Conservation (phyloP, 116 monocot genomes). For the Phalaenopsis hybrid region DNA sequence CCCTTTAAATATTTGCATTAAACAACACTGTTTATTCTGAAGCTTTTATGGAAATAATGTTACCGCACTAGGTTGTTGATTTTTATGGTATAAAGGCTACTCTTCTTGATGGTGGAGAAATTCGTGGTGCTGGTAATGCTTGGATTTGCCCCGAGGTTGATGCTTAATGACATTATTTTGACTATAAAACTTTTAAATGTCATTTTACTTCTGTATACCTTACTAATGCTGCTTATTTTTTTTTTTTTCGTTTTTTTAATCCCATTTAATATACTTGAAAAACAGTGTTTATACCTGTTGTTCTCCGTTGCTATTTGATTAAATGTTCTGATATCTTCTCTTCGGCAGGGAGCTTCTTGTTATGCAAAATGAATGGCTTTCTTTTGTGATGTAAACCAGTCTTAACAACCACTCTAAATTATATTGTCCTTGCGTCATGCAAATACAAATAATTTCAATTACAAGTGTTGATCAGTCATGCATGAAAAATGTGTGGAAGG, state of each 20-base stretch:
- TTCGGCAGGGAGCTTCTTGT: not conserved
- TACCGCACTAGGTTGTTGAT: conserved; percentile 71
- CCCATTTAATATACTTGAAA: not conserved
- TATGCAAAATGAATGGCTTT: not conserved
- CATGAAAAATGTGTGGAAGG: not conserved
- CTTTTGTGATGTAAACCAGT: not conserved
- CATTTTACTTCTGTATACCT: not conserved
- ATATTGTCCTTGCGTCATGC: not conserved
- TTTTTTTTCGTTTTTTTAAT: not conserved
- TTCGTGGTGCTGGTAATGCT: conserved; percentile 96
- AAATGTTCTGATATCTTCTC: not conserved
- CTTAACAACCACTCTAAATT: not conserved
- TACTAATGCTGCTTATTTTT: not conserved
- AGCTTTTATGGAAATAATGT: not conserved
- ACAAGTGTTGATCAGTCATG: not conserved
- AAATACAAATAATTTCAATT: not conserved
- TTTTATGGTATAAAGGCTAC: conserved; percentile 94
- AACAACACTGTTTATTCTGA: conserved; percentile 1
- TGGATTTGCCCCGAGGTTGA: conserved; percentile 98
- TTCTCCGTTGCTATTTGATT: not conserved
- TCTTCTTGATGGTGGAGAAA: conserved; percentile 95
- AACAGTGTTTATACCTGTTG: not conserved
- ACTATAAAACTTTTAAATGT: not conserved
- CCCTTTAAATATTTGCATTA: not conserved
- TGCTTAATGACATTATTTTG: not conserved